Base-by-base conservation (phyloP, 805 yeast species). In the Metschnikowia matae region DNA sequence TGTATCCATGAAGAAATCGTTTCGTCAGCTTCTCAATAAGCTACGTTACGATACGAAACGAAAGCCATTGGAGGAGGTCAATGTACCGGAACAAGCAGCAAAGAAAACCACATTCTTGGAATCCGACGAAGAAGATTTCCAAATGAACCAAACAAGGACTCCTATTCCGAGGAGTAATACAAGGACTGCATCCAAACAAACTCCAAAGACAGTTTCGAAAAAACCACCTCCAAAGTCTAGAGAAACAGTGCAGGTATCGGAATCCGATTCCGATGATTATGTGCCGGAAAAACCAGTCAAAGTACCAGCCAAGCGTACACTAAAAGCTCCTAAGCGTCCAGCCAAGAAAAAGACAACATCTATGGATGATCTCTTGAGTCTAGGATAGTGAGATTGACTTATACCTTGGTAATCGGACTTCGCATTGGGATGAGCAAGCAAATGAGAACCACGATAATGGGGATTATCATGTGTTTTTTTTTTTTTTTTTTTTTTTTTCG, bases 11-110 rank as follows among this genome's bases (percentile, higher is more conserved):
- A 55, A 52, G 29, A 49, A 52, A 15, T 48, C 57, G 1, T 57
- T 55, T 32, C 52, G 57, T 8, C 59, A 57, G 34, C 54, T 57
- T 4, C 45, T 57, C 23, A 57, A 54, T 29, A 54, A 57, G 49
- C 48, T 57, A n/a, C 50, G 57, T 11, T 13, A 47, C 13, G 58
- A 57, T 18, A 20, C 55, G 2, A 50, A 50, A 20, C 37, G 55
- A 15, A 40, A 41, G 17, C 55, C 58, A 1, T 33, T 50, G 5
- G 33, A 48, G 3, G 33, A 47, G 18, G 45, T 26, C 14, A 23
- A 40, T 40, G 37, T 41, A 4, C 14, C 37, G 8, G 40, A 23
- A 26, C 21, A 23, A 17, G 48, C 48, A 14, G 32, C 29, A 8
- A 29, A 18, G 20, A 21, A 8, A 23, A 17, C 42, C 13, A 37